These are phyloP conservation scores for Suhomyces maxii DNA, from an alignment of 1,139 yeast genomes.

Conservation along the genomic window DNA sequence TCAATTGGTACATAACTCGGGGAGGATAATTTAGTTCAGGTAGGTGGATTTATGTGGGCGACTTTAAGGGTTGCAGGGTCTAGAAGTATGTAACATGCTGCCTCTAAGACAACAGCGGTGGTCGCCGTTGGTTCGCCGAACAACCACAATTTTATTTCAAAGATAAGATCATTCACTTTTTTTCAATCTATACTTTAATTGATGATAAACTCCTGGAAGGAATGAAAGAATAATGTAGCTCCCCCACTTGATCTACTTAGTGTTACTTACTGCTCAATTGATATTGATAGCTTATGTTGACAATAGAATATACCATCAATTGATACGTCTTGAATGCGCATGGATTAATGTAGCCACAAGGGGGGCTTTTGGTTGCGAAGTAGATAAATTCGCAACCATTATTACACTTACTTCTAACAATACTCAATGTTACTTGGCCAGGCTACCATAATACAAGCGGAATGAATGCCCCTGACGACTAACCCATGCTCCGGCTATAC, in stretches of 20 bases:
- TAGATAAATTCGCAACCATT: conserved; percentile 4
- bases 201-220: not conserved
- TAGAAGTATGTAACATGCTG: not conserved
- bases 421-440: too few relatives aligned
- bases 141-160: not conserved
- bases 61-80: not conserved
- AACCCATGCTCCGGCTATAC: too few relatives aligned
- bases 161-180: too few relatives aligned
- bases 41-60: too few relatives aligned
- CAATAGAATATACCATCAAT: not conserved
- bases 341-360: not conserved
- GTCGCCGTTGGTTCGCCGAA: not conserved
- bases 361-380: conserved; percentile 4
- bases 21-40: too few relatives aligned
- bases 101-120: not conserved
- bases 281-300: too few relatives aligned
- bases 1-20: too few relatives aligned
- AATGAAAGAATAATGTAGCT: too few relatives aligned
- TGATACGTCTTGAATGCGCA: not conserved
- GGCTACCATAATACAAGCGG: not conserved
- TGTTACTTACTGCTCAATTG: too few relatives aligned
- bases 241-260: not conserved
- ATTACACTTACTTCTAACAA: too few relatives aligned
- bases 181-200: too few relatives aligned
- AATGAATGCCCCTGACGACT: not conserved